phyloP scores from a whole-genome alignment of 2,329 filamentous ascomycete genomes.

The Fusarium secorum region DNA sequence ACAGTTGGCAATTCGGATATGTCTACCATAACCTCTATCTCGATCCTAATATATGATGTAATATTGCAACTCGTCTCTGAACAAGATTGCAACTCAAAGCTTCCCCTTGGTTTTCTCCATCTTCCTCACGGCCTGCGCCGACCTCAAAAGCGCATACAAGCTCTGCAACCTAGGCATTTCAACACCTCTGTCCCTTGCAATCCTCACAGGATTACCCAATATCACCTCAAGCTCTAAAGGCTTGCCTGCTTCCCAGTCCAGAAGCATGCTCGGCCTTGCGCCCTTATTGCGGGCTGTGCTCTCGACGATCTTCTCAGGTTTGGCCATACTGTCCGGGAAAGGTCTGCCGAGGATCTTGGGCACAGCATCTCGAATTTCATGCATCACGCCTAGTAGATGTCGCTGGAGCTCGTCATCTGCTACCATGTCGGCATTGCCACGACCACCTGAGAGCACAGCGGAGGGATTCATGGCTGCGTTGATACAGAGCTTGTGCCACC shows the following conservation, averaged over 20 bases:
- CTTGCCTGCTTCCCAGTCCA: slow-evolving; percentile 73
- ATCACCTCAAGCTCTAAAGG: slow-evolving; percentile 77
- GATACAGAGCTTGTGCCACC: slow-evolving; percentile 81
- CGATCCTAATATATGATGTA: background rate
- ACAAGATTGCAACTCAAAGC: background rate
- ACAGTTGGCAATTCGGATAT: background rate
- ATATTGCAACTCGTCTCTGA: background rate
- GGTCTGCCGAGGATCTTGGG: slow-evolving; percentile 68
- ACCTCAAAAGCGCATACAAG: slow-evolving; percentile 71
- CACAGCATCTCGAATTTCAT: slow-evolving; percentile 71
- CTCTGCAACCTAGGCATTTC: slow-evolving; percentile 73
- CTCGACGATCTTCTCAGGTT: slow-evolving; percentile 67
- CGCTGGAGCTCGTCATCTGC: slow-evolving; percentile 66
- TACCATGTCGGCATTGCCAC: slow-evolving; percentile 72
- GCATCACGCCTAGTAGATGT: slow-evolving; percentile 72
- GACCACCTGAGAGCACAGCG: slow-evolving; percentile 70
- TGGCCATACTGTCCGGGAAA: slow-evolving; percentile 66
- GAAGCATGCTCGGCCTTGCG: slow-evolving; percentile 71
- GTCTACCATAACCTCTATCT: background rate
- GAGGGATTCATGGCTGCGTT: slow-evolving; percentile 79
- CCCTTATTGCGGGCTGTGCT: slow-evolving; percentile 72
- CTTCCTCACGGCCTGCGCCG: slow-evolving; percentile 60
- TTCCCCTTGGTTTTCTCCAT: slow-evolving; percentile 55
- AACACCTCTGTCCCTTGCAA: slow-evolving; percentile 68
- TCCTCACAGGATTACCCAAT: slow-evolving; percentile 72